These are phyloP conservation scores for Russula ochroleuca DNA, from an alignment of 768 basidiomycete species.

Conservation along the genomic window DNA sequence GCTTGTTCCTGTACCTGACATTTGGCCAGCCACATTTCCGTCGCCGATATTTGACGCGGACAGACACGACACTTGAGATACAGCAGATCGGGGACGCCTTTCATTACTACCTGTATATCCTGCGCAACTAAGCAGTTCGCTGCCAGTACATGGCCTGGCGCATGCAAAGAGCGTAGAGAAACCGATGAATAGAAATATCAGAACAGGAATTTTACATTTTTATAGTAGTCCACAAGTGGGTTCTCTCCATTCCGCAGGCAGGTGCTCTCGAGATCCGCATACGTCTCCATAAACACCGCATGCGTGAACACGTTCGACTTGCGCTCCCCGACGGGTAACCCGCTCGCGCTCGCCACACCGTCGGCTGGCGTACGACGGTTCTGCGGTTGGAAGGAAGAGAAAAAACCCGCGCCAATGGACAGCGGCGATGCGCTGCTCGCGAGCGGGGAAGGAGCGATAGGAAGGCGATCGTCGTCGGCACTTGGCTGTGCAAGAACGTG, in stretches of 20 bases:
- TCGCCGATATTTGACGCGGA: conserved; percentile 54
- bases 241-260: conserved; percentile 77
- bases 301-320: conserved; percentile 85
- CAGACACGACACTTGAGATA: conserved; percentile 58
- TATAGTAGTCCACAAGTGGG: conserved; percentile 83
- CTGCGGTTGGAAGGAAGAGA: conserved; percentile 57
- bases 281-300: conserved; percentile 82
- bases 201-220: conserved; percentile 92
- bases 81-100: conserved; percentile 72
- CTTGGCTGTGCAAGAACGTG: conserved; percentile 62
- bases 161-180: not conserved
- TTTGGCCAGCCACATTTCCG: conserved; percentile 91
- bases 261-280: conserved; percentile 71
- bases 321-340: conserved; percentile 74
- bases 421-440: conserved; percentile 47
- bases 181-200: conserved; percentile 35
- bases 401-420: conserved; percentile 59
- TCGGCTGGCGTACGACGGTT: conserved; percentile 61
- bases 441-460: conserved; percentile 45
- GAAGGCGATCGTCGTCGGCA: conserved; percentile 30
- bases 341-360: conserved; percentile 69
- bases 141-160: not conserved
- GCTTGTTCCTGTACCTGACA: conserved; percentile 73
- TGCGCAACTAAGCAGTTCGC: conserved; percentile 39
- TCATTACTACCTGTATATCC: conserved; percentile 77